phyloP scores from a whole-genome alignment of 306 rosid genomes.

The Malus sylvestris region DNA sequence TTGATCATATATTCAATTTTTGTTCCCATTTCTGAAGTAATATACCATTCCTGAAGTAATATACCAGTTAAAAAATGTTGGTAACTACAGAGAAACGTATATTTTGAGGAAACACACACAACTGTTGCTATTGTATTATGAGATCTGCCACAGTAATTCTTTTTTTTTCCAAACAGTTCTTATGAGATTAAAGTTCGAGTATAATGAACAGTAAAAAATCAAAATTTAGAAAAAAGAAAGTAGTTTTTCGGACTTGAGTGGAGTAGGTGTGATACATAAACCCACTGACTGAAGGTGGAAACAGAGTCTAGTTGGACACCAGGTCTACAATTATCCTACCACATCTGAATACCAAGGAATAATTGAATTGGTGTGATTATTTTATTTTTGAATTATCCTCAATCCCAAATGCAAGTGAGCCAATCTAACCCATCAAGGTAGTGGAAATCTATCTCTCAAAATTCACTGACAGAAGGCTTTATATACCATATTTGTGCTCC shows the following conservation, averaged over 20 bases:
- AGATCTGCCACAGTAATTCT: neutral
- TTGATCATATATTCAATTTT: slow-evolving; percentile 58
- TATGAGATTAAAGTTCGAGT: neutral
- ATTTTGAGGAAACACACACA: neutral
- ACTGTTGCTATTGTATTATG: neutral
- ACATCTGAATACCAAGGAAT: slow-evolving; percentile 26
- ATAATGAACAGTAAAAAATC: neutral
- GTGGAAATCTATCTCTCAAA: slow-evolving; percentile 19
- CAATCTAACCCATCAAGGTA: slow-evolving; percentile 9
- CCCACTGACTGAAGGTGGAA: slow-evolving; percentile 35
- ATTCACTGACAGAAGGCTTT: slow-evolving; percentile 13
- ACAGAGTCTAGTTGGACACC: slow-evolving; percentile 35
- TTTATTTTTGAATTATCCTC: slow-evolving; percentile 11
- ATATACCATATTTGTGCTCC: slow-evolving; percentile 12
- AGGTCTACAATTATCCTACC: slow-evolving; percentile 21
- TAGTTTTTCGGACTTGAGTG: neutral
- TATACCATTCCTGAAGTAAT: slow-evolving; percentile 43
- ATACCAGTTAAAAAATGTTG: neutral
- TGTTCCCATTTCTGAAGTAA: slow-evolving; percentile 82
- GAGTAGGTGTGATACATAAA: slow-evolving; percentile 30
- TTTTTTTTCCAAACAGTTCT: neutral
- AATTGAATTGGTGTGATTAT: slow-evolving; percentile 5
- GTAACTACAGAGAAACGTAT: neutral
- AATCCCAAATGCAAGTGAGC: slow-evolving; percentile 11
- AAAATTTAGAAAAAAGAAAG: neutral